Evolutionary conservation across 176 grass and related monocot genomes (phyloP).

Genomic region (Avena atlantica): DNA sequence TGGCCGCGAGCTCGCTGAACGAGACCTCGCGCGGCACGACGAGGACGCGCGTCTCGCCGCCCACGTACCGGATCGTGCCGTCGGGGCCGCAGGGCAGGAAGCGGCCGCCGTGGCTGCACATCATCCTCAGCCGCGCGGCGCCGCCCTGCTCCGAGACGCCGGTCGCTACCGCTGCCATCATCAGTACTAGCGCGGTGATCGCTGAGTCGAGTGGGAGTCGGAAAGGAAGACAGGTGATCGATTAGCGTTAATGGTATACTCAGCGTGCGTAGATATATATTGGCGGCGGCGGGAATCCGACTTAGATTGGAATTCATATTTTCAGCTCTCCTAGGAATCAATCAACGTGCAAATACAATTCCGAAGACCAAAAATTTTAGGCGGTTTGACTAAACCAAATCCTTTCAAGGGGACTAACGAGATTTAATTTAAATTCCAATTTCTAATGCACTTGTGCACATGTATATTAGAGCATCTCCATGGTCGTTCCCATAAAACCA

Average conservation of each 20-base stretch:
- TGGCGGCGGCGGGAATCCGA: background rate
- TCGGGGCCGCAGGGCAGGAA: conserved; percentile 11
- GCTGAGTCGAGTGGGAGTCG: no score
- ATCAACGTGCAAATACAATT: background rate
- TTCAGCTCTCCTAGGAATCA: background rate
- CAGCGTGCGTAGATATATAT: background rate
- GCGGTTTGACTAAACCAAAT: conserved; percentile 10
- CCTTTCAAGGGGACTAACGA: no score
- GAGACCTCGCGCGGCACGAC: conserved; percentile 28
- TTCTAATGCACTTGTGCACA: no score
- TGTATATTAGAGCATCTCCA: no score
- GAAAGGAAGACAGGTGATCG: no score
- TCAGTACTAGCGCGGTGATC: no score
- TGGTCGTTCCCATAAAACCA: no score
- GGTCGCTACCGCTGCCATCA: no score
- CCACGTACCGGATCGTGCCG: conserved; percentile 32
- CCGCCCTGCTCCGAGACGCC: background rate
- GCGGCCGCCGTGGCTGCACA: conserved; percentile 56
- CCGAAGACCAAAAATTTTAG: background rate
- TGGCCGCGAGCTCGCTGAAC: conserved; percentile 28
- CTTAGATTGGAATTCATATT: background rate
- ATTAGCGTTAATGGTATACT: no score
- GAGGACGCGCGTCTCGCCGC: conserved; percentile 50
- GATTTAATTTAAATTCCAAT: no score
- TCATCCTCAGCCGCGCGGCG: background rate